Conservation (phyloP, 1,284 basidiomycete genomes). For the Puccinia novopanici region DNA sequence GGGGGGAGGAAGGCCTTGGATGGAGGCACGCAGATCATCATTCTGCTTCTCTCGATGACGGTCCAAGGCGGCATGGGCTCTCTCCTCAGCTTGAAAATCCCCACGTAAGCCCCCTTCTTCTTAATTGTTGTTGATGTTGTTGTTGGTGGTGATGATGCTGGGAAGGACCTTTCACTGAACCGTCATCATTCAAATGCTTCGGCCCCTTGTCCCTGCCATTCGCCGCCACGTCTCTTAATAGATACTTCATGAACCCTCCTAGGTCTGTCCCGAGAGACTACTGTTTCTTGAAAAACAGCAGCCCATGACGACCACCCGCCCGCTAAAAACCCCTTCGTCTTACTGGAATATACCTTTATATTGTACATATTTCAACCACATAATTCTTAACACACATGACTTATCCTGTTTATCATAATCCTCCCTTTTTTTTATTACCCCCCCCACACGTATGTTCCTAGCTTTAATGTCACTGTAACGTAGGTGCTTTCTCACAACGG, state of each 20-base stretch:
- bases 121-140: no score
- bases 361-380: no score
- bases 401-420: no score
- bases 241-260: conserved; percentile 38
- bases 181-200: no score
- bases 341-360: no score
- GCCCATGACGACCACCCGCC: no score
- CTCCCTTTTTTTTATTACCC: no score
- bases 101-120: conserved; percentile 28
- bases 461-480: no score
- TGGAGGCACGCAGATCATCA: conserved; percentile 39
- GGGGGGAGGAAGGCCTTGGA: conserved; percentile 36
- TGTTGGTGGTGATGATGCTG: background rate
- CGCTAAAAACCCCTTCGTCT: no score
- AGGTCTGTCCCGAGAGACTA: conserved; percentile 20
- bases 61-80: conserved; percentile 35
- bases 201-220: background rate
- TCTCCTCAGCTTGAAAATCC: conserved; percentile 16
- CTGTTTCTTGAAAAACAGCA: conserved; percentile 21
- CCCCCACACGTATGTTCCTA: no score
- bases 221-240: background rate
- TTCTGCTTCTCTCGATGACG: conserved; percentile 25
- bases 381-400: no score
- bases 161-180: background rate
- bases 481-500: no score